Percentiles rank a stretch among this genome's conserved stretches.
phyloP scores from a whole-genome alignment of 257 asterid species.

The Scutellaria galericulata region DNA sequence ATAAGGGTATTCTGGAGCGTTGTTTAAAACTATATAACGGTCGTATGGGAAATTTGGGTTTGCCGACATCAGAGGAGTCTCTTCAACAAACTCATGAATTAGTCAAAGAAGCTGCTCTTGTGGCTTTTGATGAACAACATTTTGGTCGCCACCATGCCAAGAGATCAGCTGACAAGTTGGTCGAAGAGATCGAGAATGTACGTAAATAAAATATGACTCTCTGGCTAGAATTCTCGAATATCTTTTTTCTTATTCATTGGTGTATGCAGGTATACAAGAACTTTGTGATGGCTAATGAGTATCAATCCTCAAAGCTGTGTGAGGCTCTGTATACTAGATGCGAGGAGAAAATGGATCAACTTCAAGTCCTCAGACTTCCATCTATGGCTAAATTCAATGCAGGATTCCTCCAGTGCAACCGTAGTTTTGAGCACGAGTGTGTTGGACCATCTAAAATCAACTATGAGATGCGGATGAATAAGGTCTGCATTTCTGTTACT shows the following conservation, averaged over 20 bases:
- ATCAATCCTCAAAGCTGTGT: slow-evolving; percentile 83
- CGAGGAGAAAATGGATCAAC: slow-evolving; percentile 96
- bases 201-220: slow-evolving; percentile 4
- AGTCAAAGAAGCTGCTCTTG: slow-evolving; percentile 65
- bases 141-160: slow-evolving; percentile 96
- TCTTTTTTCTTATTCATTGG: slow-evolving; percentile 36
- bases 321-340: slow-evolving; percentile 78
- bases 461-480: slow-evolving; percentile 85
- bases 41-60: slow-evolving; percentile 55
- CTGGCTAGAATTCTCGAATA: slow-evolving; percentile 1
- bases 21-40: slow-evolving; percentile 68
- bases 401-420: slow-evolving; percentile 92
- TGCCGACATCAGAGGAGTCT: slow-evolving; percentile 69
- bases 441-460: slow-evolving; percentile 87
- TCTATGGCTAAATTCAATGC: slow-evolving; percentile 98
- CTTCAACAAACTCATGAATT: slow-evolving; percentile 67
- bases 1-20: slow-evolving; percentile 80
- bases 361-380: slow-evolving; percentile 93
- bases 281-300: slow-evolving; percentile 70
- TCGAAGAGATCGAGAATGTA: slow-evolving; percentile 83
- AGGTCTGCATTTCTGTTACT: slow-evolving; percentile 53
- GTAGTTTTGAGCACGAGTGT: slow-evolving; percentile 78
- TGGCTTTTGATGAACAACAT: slow-evolving; percentile 85
- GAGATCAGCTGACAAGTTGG: slow-evolving; percentile 77
- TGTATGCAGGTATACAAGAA: slow-evolving; percentile 58